phyloP scores from a whole-genome alignment of 345 rosid species.

The Eucalyptus cloeziana region DNA sequence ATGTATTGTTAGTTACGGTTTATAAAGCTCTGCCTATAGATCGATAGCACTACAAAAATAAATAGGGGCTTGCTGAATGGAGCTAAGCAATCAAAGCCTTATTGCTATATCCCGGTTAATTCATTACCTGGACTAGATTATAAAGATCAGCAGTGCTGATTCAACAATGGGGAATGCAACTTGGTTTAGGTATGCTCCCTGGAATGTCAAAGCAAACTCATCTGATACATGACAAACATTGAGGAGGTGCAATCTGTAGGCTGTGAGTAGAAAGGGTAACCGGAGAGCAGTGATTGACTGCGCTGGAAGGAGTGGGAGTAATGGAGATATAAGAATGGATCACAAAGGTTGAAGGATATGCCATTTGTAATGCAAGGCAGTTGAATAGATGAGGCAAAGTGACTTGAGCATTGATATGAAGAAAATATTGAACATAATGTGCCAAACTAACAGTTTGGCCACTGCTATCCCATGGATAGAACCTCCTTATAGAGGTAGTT shows the following conservation, averaged over 20 bases:
- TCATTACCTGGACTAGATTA: background rate
- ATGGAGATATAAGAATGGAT: background rate
- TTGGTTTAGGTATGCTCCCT: background rate
- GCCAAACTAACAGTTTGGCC: background rate
- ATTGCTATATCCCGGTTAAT: background rate
- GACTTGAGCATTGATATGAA: background rate
- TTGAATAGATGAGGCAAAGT: background rate
- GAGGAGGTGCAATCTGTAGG: background rate
- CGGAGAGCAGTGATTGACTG: background rate
- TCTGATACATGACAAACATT: background rate
- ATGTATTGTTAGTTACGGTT: background rate
- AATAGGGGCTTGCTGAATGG: background rate
- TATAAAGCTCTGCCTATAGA: background rate
- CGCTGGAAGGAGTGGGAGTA: background rate
- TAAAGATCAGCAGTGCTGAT: background rate
- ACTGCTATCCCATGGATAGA: background rate
- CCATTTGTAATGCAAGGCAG: background rate
- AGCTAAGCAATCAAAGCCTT: background rate
- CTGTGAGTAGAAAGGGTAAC: background rate
- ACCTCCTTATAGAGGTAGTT: background rate
- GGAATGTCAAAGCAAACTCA: background rate
- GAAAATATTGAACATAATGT: background rate
- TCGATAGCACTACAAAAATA: background rate
- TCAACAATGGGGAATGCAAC: background rate
- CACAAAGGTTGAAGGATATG: background rate